phyloP scores from a whole-genome alignment of 768 basidiomycete species.

The Amanita inopinata region DNA sequence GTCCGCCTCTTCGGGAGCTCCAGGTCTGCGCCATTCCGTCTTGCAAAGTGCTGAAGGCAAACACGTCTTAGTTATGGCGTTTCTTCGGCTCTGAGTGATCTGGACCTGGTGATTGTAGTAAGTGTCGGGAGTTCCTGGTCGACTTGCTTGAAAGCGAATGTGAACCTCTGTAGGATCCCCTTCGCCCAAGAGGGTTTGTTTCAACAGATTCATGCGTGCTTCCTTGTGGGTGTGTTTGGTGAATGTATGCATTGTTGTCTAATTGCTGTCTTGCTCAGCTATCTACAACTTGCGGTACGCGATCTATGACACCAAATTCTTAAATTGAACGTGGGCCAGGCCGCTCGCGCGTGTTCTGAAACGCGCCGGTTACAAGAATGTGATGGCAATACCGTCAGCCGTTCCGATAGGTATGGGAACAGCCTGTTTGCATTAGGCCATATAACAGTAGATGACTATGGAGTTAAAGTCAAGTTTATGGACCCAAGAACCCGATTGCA shows the following conservation, averaged over 20 bases:
- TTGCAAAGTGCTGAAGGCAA: background rate
- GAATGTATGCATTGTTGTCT: background rate
- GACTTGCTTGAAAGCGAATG: background rate
- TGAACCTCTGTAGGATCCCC: slow-evolving; percentile 17
- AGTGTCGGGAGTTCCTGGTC: slow-evolving; percentile 15
- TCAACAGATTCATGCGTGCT: no score
- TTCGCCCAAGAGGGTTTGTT: no score
- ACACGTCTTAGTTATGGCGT: slow-evolving; percentile 29
- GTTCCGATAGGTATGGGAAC: slow-evolving; percentile 38
- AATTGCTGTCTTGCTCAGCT: slow-evolving; percentile 10
- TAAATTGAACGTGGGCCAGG: slow-evolving; percentile 18
- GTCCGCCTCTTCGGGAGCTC: slow-evolving; percentile 41
- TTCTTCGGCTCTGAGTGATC: slow-evolving; percentile 29
- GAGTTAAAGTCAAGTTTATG: slow-evolving; percentile 38
- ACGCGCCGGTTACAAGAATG: slow-evolving; percentile 23
- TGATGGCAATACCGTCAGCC: slow-evolving; percentile 23
- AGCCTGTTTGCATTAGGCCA: no score
- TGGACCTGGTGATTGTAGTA: slow-evolving; percentile 46
- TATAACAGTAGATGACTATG: no score
- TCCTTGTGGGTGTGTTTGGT: no score
- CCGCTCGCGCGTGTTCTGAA: slow-evolving; percentile 22
- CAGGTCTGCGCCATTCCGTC: slow-evolving; percentile 14
- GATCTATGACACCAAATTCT: no score
- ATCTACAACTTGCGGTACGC: slow-evolving; percentile 22
- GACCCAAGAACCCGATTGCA: slow-evolving; percentile 30